Evolutionary conservation across 2,329 filamentous ascomycete genomes (phyloP).

Genomic region (Ceratocystis albifundus): DNA sequence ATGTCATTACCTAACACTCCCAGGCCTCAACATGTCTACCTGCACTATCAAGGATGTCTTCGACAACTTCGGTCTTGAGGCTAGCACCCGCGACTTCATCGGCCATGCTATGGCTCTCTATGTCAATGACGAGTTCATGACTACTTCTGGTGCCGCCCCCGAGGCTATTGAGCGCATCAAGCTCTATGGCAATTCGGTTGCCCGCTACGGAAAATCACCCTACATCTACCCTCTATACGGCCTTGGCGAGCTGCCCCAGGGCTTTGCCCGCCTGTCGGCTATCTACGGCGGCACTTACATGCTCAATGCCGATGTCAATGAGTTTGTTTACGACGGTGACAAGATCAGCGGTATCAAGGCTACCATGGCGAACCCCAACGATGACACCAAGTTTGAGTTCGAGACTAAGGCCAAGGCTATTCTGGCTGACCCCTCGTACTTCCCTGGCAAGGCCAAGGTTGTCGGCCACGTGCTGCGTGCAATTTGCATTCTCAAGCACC

Average conservation of each 20-base stretch:
- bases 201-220: constrained; percentile 92
- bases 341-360: constrained; percentile 96
- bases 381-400: constrained; percentile 62
- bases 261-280: constrained; percentile 90
- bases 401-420: constrained; percentile 94
- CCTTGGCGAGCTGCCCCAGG: constrained; percentile 90
- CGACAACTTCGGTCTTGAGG: constrained; percentile 91
- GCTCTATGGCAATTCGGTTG: constrained; percentile 95
- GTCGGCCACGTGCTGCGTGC: constrained; percentile 86
- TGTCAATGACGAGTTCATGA: constrained; percentile 75
- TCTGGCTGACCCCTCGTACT: constrained; percentile 92
- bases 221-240: constrained; percentile 99
- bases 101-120: constrained; percentile 98
- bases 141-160: constrained; percentile 57
- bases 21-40: constrained; percentile 66
- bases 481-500: constrained; percentile 95
- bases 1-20: not conserved
- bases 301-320: constrained; percentile 90
- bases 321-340: constrained; percentile 69
- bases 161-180: constrained; percentile 86
- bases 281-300: constrained; percentile 99
- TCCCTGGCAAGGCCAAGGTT: constrained; percentile 76
- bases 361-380: constrained; percentile 81
- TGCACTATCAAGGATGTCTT: constrained; percentile 97
- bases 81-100: constrained; percentile 84